Conservation (phyloP, 352 stramenopile genomes). For the Pythium rishiriense region DNA sequence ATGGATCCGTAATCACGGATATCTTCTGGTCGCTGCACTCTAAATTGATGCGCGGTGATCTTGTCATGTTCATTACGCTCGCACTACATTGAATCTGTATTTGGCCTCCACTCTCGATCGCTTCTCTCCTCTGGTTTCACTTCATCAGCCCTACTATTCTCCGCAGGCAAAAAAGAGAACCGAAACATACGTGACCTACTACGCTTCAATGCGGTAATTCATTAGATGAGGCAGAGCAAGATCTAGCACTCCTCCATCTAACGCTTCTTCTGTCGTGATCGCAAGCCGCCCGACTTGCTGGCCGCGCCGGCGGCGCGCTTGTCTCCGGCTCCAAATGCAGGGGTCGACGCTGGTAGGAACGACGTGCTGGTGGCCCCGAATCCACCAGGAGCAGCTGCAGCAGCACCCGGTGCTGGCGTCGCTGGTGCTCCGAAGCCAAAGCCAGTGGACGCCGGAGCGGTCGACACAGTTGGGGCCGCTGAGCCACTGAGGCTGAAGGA, state of each 20-base stretch:
- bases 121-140: neutral
- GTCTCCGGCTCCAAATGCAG: slow-evolving; percentile 25
- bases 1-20: neutral
- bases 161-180: neutral
- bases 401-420: slow-evolving; percentile 28
- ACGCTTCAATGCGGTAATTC: neutral
- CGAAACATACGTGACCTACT: neutral
- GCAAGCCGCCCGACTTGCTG: slow-evolving; percentile 23
- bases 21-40: neutral
- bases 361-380: slow-evolving; percentile 52
- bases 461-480: slow-evolving; percentile 20
- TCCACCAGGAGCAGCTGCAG: slow-evolving; percentile 27
- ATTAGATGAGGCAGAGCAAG: slow-evolving; percentile 10
- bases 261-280: slow-evolving; percentile 53
- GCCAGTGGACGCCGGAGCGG: slow-evolving; percentile 16
- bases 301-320: slow-evolving; percentile 29
- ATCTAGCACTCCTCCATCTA: slow-evolving; percentile 11
- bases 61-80: slow-evolving; percentile 8
- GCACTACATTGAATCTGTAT: slow-evolving; percentile 26
- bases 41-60: neutral
- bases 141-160: neutral
- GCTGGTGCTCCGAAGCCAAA: slow-evolving; percentile 32
- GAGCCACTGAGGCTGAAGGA: slow-evolving; percentile 48
- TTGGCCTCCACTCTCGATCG: neutral
- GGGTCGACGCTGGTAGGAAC: slow-evolving; percentile 39